A percentile compares a stretch with the other conserved stretches of the same genome.
phyloP scores from a whole-genome alignment of 306 rosid species.

The Cucurbita maxima region DNA sequence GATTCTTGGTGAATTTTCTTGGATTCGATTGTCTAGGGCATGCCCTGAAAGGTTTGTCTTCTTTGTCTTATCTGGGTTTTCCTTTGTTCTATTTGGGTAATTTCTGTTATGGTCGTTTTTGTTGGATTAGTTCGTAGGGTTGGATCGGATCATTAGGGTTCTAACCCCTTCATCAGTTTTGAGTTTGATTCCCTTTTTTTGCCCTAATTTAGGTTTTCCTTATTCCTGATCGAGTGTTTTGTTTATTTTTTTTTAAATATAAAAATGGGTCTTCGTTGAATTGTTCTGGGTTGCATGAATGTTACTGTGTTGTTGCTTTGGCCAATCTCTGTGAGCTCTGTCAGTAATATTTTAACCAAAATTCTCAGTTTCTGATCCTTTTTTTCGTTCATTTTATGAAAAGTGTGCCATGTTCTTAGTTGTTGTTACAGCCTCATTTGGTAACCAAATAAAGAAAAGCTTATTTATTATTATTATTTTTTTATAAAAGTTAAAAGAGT shows the following conservation, averaged over 20 bases:
- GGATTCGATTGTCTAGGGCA: slow-evolving; percentile 9
- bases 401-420: background rate
- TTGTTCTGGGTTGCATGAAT: background rate
- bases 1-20: slow-evolving; percentile 1
- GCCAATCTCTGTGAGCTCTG: background rate
- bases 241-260: background rate
- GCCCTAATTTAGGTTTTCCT: background rate
- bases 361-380: background rate
- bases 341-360: background rate
- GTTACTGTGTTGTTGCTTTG: background rate
- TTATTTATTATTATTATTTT: background rate
- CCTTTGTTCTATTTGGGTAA: background rate
- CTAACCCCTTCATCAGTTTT: background rate
- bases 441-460: background rate
- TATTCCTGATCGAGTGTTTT: background rate
- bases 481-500: background rate
- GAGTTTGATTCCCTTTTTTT: background rate
- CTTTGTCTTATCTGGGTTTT: slow-evolving; percentile 6
- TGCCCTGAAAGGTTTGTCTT: slow-evolving; percentile 3
- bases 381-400: background rate
- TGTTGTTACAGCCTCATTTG: background rate
- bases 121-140: background rate
- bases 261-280: background rate
- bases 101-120: background rate
- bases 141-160: slow-evolving; percentile 6